A percentile compares a stretch with the other conserved stretches of the same genome.
These are phyloP conservation scores for Microdochium bolleyi DNA, from an alignment of 2,329 filamentous ascomycete species.

Conservation along the genomic window DNA sequence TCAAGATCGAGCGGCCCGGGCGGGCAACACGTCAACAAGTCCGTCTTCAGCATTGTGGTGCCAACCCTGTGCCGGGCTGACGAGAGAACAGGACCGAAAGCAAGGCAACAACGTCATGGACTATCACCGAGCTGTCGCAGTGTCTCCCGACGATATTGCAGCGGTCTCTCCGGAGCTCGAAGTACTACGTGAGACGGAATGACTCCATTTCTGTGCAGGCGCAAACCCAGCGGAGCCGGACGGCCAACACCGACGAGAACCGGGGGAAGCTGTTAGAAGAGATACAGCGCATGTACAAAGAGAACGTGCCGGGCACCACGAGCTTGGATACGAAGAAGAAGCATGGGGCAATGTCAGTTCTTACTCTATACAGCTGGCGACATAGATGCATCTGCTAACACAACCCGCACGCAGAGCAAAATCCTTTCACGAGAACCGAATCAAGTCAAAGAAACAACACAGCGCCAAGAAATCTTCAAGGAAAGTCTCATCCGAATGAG, in stretches of 20 bases:
- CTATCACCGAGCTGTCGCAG: constrained; percentile 35
- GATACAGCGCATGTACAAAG: constrained; percentile 36
- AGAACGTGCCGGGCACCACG: constrained; percentile 37
- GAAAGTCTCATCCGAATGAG: constrained; percentile 15
- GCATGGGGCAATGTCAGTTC: constrained; percentile 37
- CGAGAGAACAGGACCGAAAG: constrained; percentile 42
- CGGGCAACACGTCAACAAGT: constrained; percentile 58
- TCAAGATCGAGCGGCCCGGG: constrained; percentile 54
- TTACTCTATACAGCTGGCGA: background rate
- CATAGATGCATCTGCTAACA: constrained; percentile 1
- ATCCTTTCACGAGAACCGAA: constrained; percentile 32
- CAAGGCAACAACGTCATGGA: constrained; percentile 48
- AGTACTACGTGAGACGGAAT: constrained; percentile 42
- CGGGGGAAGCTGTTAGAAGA: constrained; percentile 39
- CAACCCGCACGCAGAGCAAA: constrained; percentile 30
- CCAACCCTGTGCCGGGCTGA: background rate
- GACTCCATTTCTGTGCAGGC: constrained; percentile 48
- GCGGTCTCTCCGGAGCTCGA: constrained; percentile 36
- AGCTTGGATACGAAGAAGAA: constrained; percentile 38
- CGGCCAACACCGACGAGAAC: constrained; percentile 46
- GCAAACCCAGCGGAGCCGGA: constrained; percentile 43
- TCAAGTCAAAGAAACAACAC: constrained; percentile 39
- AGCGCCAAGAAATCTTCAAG: constrained; percentile 42
- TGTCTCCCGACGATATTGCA: constrained; percentile 40
- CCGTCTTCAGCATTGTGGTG: constrained; percentile 9